Conservation (phyloP, 805 yeast genomes). For the Starmerella stellata region DNA sequence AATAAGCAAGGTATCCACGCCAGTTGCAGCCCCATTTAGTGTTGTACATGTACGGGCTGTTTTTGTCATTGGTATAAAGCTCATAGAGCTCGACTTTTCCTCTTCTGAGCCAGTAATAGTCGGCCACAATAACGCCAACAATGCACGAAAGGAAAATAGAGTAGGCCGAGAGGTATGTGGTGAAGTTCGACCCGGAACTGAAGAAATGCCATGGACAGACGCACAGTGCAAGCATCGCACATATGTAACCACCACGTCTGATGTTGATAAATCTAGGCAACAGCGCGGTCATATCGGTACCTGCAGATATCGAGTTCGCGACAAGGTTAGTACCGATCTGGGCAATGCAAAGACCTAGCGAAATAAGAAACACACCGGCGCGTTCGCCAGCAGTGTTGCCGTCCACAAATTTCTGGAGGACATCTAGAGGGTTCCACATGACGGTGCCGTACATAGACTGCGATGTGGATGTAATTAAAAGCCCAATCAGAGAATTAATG, state of each 20-base stretch:
- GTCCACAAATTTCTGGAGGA: constrained; percentile 40
- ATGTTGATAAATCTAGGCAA: constrained; percentile 35
- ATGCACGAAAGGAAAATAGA: constrained; percentile 67
- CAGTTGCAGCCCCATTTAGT: constrained; percentile 46
- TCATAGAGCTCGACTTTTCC: constrained; percentile 47
- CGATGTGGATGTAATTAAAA: constrained; percentile 66
- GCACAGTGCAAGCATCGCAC: constrained; percentile 51
- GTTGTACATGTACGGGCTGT: constrained; percentile 40
- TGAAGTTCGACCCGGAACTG: constrained; percentile 50
- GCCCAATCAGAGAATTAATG: constrained; percentile 67
- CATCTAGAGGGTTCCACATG: constrained; percentile 73
- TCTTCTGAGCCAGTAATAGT: constrained; percentile 53
- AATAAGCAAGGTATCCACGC: constrained; percentile 68
- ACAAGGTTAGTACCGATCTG: constrained; percentile 31
- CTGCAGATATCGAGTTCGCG: constrained; percentile 33
- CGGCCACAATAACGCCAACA: constrained; percentile 49
- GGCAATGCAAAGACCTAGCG: constrained; percentile 43
- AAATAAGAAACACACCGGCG: constrained; percentile 62
- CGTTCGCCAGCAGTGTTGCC: constrained; percentile 31
- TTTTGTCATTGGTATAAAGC: constrained; percentile 41
- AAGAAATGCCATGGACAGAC: constrained; percentile 74
- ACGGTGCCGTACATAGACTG: constrained; percentile 43
- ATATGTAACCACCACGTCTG: constrained; percentile 62
- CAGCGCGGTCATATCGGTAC: constrained; percentile 32
- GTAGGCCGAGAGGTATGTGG: constrained; percentile 64